Base-by-base conservation (phyloP, 768 basidiomycete species). In the Candolleomyces aberdarensis region DNA sequence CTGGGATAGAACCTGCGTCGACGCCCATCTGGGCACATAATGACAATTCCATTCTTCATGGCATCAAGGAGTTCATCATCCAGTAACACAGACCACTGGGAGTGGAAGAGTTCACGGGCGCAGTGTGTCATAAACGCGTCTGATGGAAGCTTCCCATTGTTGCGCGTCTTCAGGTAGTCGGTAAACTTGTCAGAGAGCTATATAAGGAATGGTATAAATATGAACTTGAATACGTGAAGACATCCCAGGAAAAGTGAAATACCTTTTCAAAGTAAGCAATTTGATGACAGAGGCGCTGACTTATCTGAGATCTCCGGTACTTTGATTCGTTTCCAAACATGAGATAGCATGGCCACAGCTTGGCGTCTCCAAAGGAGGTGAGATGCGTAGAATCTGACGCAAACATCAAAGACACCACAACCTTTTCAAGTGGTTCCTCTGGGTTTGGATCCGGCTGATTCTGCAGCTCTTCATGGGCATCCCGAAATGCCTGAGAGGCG, bases 1-100 rank as follows among this genome's bases (percentile, higher is more conserved):
- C 71, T 66, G 10, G 74, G 75, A 57, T 67, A 77, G 9, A 77
- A 52, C 1, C 65, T 67, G 0, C 72, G 67, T 4, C 36, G 4
- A 10, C 75, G 64, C 0, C 74, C 72, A 67, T 78, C 76, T 11
- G 48, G 48, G 55, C 72, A 78, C 5, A 57, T 19, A 1, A 76
- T 50, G 0, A 74, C 65, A 11, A 79, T 69, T 3, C 78, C 75
- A 60, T 78, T 52, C 19, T 44, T n/a, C 56, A 74, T 77, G 0
- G 74, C 74, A 1, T 73, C 19, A 32, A 66, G 56, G 53, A 77
- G 76, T 9, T 76, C 69, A 0, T 67, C 63, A 57, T 76, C 76
- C 10, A 78, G 64, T 8, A 78, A 9, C 0, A 67, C 8, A 5
- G 49, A 11, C 74, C 75, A 79, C 4, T 73, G 62, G 2, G 62